Evolutionary conservation across 2,329 filamentous ascomycete species (phyloP), one percentile per base, ranked within the genome.

Genomic region (Clonostachys solani): DNA sequence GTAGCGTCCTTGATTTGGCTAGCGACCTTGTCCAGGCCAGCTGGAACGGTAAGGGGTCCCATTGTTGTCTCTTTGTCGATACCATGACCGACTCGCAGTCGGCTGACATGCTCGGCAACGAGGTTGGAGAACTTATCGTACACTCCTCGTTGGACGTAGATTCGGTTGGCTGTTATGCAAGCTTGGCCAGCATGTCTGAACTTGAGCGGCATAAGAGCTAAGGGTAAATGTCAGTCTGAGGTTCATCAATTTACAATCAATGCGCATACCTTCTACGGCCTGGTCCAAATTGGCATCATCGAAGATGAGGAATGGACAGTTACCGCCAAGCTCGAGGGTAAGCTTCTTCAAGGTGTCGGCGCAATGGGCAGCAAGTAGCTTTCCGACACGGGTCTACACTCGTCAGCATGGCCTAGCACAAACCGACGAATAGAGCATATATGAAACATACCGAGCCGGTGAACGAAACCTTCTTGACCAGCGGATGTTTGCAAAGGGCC

Each of bases 401-500:
- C 8, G 9, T 29, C 23, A 29, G 23, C 23, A 23, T 23, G 19
- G 19, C 5, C 6, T 23, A 6, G 5, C 2, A 23, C 8, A 29
- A 29, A 29, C 3, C 8, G 23, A 29, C 9, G 23, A 29, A 29
- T 3, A 29, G 9, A 9, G 23, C 23, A 29, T 29, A 29, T 29
- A 29, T n/a, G n/a, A 29, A 29, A 29, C 23, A 29, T 29, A 29
- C 23, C 23, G 82, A 87, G 29, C 89, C 89, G 0, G 89, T 92
- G 55, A 94, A 94, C 2, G 84, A 83, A 44, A 92, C 72, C 58
- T 86, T 89, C 54, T 87, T 81, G 33, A 92, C 78, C 43, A 80
- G 78, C 49, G 81, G 73, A 63, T 92, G 88, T 34, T 75, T 70
- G 1, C 84, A 81, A 6, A 92, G 72, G 1, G 83, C 80, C 5